Evolutionary conservation across 140 eudicot species (phyloP).

Genomic region (Flaveria floridana): DNA sequence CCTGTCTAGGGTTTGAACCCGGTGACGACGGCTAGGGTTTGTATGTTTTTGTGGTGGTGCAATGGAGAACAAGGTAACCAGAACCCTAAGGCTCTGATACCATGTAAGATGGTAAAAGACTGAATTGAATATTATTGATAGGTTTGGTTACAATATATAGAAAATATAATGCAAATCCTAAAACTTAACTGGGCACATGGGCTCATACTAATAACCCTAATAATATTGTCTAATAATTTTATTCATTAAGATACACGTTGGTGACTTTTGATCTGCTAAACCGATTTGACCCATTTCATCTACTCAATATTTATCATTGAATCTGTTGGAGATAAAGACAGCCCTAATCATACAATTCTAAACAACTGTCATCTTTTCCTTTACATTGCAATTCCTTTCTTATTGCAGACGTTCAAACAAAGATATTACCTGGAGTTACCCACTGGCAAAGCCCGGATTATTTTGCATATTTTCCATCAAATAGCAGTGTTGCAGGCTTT

Average conservation of each 20-base stretch:
- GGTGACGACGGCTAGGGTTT: too few relatives aligned
- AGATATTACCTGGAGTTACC: constrained; percentile 93
- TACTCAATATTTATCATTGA: background rate
- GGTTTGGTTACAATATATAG: too few relatives aligned
- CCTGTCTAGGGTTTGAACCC: too few relatives aligned
- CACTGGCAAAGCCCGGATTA: constrained; percentile 98
- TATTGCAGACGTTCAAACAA: constrained; percentile 63
- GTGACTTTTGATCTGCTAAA: background rate
- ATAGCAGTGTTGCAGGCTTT: constrained; percentile 92
- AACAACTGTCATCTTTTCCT: background rate
- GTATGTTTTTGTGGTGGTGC: too few relatives aligned
- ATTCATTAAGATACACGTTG: background rate
- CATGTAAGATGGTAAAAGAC: too few relatives aligned
- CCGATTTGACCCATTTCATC: background rate
- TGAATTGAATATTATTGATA: too few relatives aligned
- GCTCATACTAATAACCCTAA: too few relatives aligned
- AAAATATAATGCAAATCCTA: too few relatives aligned
- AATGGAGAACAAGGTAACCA: too few relatives aligned
- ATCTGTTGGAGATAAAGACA: background rate
- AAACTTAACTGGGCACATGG: too few relatives aligned
- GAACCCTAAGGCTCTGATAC: too few relatives aligned
- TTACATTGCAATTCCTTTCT: constrained; percentile 14
- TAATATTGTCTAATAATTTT: background rate
- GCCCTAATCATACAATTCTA: background rate
- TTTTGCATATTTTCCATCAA: constrained; percentile 79